Base-by-base conservation (phyloP, 352 stramenopile genomes). In the Pythium dissimile region DNA sequence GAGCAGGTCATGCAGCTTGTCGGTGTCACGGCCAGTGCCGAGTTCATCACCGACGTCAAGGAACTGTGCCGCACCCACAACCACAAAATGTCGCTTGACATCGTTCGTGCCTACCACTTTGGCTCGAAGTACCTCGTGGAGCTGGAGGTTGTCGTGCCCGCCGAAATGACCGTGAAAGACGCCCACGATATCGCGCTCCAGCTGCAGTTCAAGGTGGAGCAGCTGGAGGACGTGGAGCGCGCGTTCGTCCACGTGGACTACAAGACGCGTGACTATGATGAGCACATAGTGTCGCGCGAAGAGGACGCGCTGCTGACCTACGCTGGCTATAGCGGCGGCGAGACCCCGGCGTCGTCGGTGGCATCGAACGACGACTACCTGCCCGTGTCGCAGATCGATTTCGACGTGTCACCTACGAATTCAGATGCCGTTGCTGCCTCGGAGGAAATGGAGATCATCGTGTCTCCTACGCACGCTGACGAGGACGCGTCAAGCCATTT, bases 111-210 rank as follows among this genome's bases (percentile, higher is more conserved):
- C 15, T 98, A 98, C 66, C 89, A 98, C 64, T 98, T 97, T 66
- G 94, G 91, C 47, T 86, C 82, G 15, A 95, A 96, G 62, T 98
- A 97, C 64, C 73, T 98, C 38, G 91, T 98, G 1, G 92, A 98
- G 75, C 55, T 98, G 7, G 92, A 98, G 59, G 85, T 98, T 30
- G 88, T 98, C 2, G 75, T 98, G 44, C 89, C 90, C 0, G 71
- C 72, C 15, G 72, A 94, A 24, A 98, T 96, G 59, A 80, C 88
- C 2, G 72, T 98, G 15, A 88, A 92, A 61, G 74, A 93, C 54
- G 86, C 80, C 24, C 94, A 98, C 69, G 94, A 98, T 69, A 88
- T 98, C 41, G 88, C 86, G 23, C 86, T 98, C 57, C 88, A 97
- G 63, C 73, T 98, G 44, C 92, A 98, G 97, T 52, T 48, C 42